Percentiles rank a stretch among this genome's conserved stretches.
Evolutionary conservation across 1,139 yeast genomes (phyloP).

Genomic region (Zygotorulaspora mrakii): DNA sequence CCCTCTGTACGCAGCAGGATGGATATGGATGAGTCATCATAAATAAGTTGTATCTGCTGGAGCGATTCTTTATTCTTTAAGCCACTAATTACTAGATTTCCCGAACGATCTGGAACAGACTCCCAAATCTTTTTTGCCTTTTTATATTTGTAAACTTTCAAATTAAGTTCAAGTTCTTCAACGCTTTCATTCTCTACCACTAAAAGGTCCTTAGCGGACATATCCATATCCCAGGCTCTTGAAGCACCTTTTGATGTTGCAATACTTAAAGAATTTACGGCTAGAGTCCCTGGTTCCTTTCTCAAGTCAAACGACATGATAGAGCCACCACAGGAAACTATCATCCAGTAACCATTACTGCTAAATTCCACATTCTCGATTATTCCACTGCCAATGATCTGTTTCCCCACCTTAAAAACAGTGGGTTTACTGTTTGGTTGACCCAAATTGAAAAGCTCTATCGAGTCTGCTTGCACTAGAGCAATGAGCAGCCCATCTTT

Average conservation of each 20-base stretch:
- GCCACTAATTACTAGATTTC: not conserved
- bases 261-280: conserved; percentile 14
- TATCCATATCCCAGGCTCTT: conserved; percentile 18
- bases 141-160: conserved; percentile 11
- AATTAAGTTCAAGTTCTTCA: not conserved
- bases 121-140: conserved; percentile 17
- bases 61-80: not conserved
- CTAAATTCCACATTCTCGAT: conserved; percentile 51
- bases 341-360: conserved; percentile 68
- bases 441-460: conserved; percentile 22
- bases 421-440: conserved; percentile 20
- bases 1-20: conserved; percentile 6
- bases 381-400: conserved; percentile 27
- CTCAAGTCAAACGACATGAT: conserved; percentile 56
- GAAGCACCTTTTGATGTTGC: not conserved
- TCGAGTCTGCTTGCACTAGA: conserved; percentile 13
- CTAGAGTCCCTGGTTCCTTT: conserved; percentile 38
- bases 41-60: conserved; percentile 7
- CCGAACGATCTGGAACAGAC: conserved; percentile 2
- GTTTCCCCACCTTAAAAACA: conserved; percentile 12
- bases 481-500: conserved; percentile 33
- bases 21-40: conserved; percentile 7
- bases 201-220: conserved; percentile 18
- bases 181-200: conserved; percentile 4
- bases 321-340: conserved; percentile 30